Conservation (phyloP, 345 rosid genomes). For the rapeseed (Brassica napus) region Da-Ae NC_063440.1:26880501-26881000, state of each 20-base stretch:
- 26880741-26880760: constrained; percentile 48
- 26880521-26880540: not conserved
- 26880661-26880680: constrained; percentile 64
- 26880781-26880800: constrained; percentile 54
- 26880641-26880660: constrained; percentile 52
- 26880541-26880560: constrained; percentile 55
- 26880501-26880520: not conserved
- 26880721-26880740: constrained; percentile 56
- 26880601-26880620: constrained; percentile 66
- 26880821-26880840: constrained; percentile 51
- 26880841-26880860: constrained; percentile 52
- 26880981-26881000: not conserved
- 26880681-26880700: constrained; percentile 55
- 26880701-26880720: constrained; percentile 55
- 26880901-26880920: constrained; percentile 54
- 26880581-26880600: constrained; percentile 68
- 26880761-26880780: constrained; percentile 38
- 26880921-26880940: constrained; percentile 67
- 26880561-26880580: constrained; percentile 64
- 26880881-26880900: constrained; percentile 37
- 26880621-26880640: constrained; percentile 53
- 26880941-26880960: constrained; percentile 49
- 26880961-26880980: constrained; percentile 22
- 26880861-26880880: not conserved
- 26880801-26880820: constrained; percentile 60